A percentile compares a stretch with the other conserved stretches of the same genome.
These are phyloP conservation scores for Claviceps cyperi DNA, from an alignment of 2,329 filamentous ascomycete species.

Conservation along the genomic window DNA sequence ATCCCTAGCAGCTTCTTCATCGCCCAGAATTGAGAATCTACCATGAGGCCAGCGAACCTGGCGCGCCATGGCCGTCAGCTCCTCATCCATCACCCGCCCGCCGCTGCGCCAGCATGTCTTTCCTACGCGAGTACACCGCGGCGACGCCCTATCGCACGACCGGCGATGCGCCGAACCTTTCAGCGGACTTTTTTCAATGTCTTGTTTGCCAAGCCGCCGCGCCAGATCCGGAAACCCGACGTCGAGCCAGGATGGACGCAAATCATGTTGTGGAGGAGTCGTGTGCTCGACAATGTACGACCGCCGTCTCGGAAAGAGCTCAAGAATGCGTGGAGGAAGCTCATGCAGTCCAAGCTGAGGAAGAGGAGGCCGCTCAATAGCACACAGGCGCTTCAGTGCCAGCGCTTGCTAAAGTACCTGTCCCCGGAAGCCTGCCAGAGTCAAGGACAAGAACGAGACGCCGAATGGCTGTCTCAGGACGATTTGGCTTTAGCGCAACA, in stretches of 20 bases:
- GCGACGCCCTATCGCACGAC: slow-evolving; percentile 13
- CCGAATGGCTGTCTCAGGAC: slow-evolving; percentile 20
- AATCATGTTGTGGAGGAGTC: slow-evolving; percentile 53
- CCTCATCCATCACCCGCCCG: slow-evolving; percentile 20
- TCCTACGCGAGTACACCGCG: slow-evolving; percentile 16
- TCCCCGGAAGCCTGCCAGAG: slow-evolving; percentile 7
- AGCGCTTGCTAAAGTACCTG: slow-evolving; percentile 47
- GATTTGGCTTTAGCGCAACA: slow-evolving; percentile 32
- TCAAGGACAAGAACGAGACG: slow-evolving; percentile 8
- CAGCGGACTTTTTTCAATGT: slow-evolving; percentile 40
- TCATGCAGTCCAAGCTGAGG: slow-evolving; percentile 43
- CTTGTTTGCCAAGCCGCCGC: slow-evolving; percentile 44
- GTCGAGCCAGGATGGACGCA: slow-evolving; percentile 57
- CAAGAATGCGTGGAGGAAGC: slow-evolving; percentile 45
- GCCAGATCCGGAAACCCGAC: slow-evolving; percentile 44
- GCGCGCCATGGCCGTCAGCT: slow-evolving; percentile 30
- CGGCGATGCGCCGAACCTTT: slow-evolving; percentile 11
- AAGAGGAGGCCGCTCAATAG: slow-evolving; percentile 40
- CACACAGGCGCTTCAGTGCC: slow-evolving; percentile 45
- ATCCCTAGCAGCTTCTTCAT: slow-evolving; percentile 2
- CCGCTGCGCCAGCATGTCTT: slow-evolving; percentile 19
- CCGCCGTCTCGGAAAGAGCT: slow-evolving; percentile 51
- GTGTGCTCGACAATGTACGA: slow-evolving; percentile 47
- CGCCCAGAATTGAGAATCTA: slow-evolving; percentile 16
- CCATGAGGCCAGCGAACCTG: slow-evolving; percentile 30